Evolutionary conservation across 179 eudicot genomes (phyloP), one percentile per base, ranked within the genome.

Genomic region (Dionaea muscipula): DNA sequence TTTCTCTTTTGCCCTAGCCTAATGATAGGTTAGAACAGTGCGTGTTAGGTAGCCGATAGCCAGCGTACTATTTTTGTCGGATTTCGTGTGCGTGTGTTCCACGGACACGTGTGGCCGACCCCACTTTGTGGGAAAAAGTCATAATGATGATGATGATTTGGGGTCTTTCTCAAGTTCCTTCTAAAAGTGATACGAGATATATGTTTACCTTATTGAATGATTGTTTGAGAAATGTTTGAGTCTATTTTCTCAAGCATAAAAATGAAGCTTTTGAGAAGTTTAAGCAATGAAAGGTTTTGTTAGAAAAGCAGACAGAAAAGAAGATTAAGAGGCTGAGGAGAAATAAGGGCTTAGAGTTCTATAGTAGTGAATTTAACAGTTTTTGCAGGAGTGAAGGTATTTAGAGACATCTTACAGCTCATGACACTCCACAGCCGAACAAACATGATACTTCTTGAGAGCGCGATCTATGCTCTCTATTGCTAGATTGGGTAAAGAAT

Each of bases 261-360:
- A 37, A 45, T 51, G 39, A 53, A 14, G 51, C 31, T 12, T 53
- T 53, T 43, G 5, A 12, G 15, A 43, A 19, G 1, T 53, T 51
- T n/a, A 61, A 53, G 20, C 9, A 21, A 1, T 20, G 57, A 36
- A 61, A 61, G 17, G 21, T 27, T 11, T n/a, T 27, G 40, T 16
- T 53, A 1, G 58, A 61, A 24, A 52, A 43, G n/a, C 33, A 61
- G 38, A 49, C 15, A 20, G n/a, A 16, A 2, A 8, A 8, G 4
- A 47, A 47, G 14, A 8, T 47, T 0, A 47, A 19, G 25, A 14
- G 17, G 1, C 20, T 59, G 9, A 47, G 53, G n/a, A 59, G 41
- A 2, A 41, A 59, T 26, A 48, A 61, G 39, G 43, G 52, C 19
- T 19, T 61, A 5, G 52, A 61, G 19, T 61, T 61, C 16, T 61